These are phyloP conservation scores for Usnea hakonensis DNA, from an alignment of 495 filamentous ascomycete species.

Conservation along the genomic window DNA sequence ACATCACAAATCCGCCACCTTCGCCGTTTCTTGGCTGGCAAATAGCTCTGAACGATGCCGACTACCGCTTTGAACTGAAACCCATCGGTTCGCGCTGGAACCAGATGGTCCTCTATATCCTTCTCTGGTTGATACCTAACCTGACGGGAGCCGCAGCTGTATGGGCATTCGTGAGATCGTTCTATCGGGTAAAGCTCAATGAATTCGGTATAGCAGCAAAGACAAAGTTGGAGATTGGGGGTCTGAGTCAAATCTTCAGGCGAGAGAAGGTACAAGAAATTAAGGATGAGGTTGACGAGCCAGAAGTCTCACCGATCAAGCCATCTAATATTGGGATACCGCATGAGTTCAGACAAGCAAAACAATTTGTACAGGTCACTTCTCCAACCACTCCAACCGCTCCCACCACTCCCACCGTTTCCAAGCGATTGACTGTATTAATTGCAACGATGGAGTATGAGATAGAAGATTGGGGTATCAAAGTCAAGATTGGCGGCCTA, in stretches of 20 bases:
- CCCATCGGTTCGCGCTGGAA: slow-evolving; percentile 37
- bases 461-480: slow-evolving; percentile 44
- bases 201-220: too few species aligned
- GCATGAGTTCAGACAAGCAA: neutral
- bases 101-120: slow-evolving; percentile 38
- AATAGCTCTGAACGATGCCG: slow-evolving; percentile 40
- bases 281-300: too few species aligned
- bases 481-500: slow-evolving; percentile 44
- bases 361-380: too few species aligned
- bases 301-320: too few species aligned
- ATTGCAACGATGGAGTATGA: slow-evolving; percentile 48
- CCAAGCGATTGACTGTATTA: slow-evolving; percentile 30
- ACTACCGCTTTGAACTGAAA: slow-evolving; percentile 33
- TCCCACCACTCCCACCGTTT: slow-evolving; percentile 11
- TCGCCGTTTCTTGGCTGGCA: slow-evolving; percentile 39
- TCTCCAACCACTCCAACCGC: too few species aligned
- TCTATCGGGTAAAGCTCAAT: slow-evolving; percentile 35
- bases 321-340: neutral
- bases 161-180: slow-evolving; percentile 38
- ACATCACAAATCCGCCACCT: slow-evolving; percentile 37
- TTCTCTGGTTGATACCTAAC: slow-evolving; percentile 38
- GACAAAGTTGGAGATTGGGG: too few species aligned
- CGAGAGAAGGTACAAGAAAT: too few species aligned
- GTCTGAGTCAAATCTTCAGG: too few species aligned
- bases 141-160: slow-evolving; percentile 35